A percentile compares a stretch with the other conserved stretches of the same genome.
Conservation (phyloP, 2,329 filamentous ascomycete genomes). For the Orbilia javanica region DNA sequence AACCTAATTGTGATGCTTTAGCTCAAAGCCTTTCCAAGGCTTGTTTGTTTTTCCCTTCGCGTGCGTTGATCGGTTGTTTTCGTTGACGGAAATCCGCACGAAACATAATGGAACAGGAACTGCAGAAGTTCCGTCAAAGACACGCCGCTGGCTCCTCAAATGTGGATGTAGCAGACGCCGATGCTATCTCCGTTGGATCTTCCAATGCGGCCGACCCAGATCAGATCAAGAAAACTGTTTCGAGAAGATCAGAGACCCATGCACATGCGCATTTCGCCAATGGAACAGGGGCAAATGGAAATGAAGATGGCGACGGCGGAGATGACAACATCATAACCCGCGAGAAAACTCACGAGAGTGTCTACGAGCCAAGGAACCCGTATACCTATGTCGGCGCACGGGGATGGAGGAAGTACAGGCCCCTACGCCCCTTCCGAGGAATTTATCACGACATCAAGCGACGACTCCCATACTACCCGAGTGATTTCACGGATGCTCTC, state of each 20-base stretch:
- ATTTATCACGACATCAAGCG: constrained; percentile 57
- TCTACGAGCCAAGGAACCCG: constrained; percentile 44
- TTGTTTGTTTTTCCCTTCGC: constrained; percentile 20
- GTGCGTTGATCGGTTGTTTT: not conserved
- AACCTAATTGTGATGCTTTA: not conserved
- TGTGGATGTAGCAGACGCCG: constrained; percentile 5
- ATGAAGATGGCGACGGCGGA: not conserved
- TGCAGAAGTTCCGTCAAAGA: constrained; percentile 51
- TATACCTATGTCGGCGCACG: constrained; percentile 48
- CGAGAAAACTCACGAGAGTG: constrained; percentile 51
- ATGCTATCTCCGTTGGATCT: constrained; percentile 42
- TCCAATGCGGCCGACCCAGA: constrained; percentile 8
- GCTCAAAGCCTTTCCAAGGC: not conserved
- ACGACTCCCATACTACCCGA: constrained; percentile 66
- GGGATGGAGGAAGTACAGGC: constrained; percentile 55
- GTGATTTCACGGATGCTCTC: constrained; percentile 71
- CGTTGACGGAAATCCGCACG: not conserved
- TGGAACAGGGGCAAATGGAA: not conserved
- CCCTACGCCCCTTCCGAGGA: constrained; percentile 49
- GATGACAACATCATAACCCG: constrained; percentile 20
- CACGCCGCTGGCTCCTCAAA: constrained; percentile 15
- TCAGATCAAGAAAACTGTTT: constrained; percentile 28
- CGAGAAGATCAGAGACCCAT: constrained; percentile 22
- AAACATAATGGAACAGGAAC: constrained; percentile 44
- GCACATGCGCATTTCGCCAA: constrained; percentile 3